These are phyloP conservation scores for Plenodomus lindquistii DNA, from an alignment of 2,329 filamentous ascomycete species.

Conservation along the genomic window DNA sequence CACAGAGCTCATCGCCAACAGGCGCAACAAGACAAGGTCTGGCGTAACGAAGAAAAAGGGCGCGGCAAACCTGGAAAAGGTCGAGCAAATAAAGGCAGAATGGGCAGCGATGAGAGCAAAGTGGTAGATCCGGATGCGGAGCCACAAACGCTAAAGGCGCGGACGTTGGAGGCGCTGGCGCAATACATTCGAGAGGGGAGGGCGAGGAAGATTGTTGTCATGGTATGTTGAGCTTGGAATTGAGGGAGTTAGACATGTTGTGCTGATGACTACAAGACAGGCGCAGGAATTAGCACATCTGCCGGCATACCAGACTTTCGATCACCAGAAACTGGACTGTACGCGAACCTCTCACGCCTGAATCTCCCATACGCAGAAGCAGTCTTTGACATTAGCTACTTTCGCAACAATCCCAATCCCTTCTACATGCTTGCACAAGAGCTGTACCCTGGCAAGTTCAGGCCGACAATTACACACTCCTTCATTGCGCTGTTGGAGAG, in stretches of 20 bases:
- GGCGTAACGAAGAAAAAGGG: constrained; percentile 33
- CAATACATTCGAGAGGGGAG: constrained; percentile 73
- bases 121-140: constrained; percentile 68
- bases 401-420: constrained; percentile 78
- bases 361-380: constrained; percentile 88
- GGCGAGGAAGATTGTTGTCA: constrained; percentile 75
- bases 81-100: constrained; percentile 54
- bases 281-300: constrained; percentile 83
- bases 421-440: constrained; percentile 94
- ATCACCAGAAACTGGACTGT: constrained; percentile 89
- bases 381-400: constrained; percentile 92
- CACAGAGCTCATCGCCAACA: constrained; percentile 50
- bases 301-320: constrained; percentile 86
- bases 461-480: constrained; percentile 85
- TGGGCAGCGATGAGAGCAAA: constrained; percentile 84
- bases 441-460: constrained; percentile 86
- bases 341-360: constrained; percentile 85
- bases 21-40: constrained; percentile 38
- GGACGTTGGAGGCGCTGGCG: constrained; percentile 76
- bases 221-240: constrained; percentile 54
- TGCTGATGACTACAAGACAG: constrained; percentile 57
- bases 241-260: background rate
- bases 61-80: constrained; percentile 28
- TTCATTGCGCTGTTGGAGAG: constrained; percentile 82
- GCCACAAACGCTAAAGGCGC: constrained; percentile 67